Evolutionary conservation across 805 yeast species (phyloP), one percentile per base, ranked within the genome.

Genomic region (Wickerhamiella spandovensis): DNA sequence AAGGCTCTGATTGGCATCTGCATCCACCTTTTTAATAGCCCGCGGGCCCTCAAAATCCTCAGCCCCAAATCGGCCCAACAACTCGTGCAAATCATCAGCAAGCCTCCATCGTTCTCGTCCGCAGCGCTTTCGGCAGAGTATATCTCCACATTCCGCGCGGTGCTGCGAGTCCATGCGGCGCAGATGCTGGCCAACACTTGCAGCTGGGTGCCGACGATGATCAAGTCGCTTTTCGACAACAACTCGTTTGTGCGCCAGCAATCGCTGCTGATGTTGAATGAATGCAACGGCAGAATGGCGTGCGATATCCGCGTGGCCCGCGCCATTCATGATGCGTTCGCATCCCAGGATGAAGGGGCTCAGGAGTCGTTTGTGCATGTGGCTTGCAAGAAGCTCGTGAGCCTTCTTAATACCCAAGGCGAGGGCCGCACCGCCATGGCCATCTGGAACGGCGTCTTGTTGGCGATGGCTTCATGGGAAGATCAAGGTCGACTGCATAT

Each of bases 1-100:
- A 57, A 57, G 48, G 49, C 53, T 0, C 48, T 57, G 23, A 35
- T 53, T 6, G 52, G 56, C 21, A 46, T 44, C 28, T 49, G 54
- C 30, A 44, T 52, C 7, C 54, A 49, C 37, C 32, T 52, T 10
- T 49, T 49, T 43, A 47, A 44, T 20, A 50, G 46, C 22, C 39
- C 39, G 10, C 49, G 46, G n/a, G n/a, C 28, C 20, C 49, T 35
- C 10, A 39, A 18, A 18, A 23, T 21, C 17, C 39, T 48, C 2
- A 35, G n/a, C 28, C 10, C 43, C 20, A 43, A 48, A 9, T 5
- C 22, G 17, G 44, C 44, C 17, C 12, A 15, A 4, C 45, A 42
- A 5, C 46, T 52, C 10, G 22, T 52, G 10, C 44, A 32, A n/a
- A 25, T 41, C 5, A 37, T 48, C 22, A 37, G 43, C 12, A 24